Base-by-base conservation (phyloP, 164 flowering plant species). In the Saururus chinensis region DNA sequence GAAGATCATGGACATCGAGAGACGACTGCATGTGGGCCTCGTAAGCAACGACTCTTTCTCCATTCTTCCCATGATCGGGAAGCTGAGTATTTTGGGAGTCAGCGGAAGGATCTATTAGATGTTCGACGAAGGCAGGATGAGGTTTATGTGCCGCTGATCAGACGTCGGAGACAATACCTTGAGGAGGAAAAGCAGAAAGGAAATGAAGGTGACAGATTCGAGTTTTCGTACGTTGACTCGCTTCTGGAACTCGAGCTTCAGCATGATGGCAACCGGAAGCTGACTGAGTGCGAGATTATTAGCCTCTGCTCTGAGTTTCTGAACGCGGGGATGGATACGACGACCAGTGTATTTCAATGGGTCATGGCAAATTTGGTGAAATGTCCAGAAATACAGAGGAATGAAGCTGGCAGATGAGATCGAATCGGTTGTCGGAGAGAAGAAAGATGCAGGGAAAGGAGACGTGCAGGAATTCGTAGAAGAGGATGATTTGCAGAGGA, bases 271-370 rank as follows among this genome's bases (percentile, higher is more conserved):
- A 69, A 74, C 19, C 60, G 81, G 35, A 72, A 67, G 51, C 66
- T 81, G 1, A 61, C 51, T 0, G 77, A 78, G 4, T 62, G n/a
- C 0, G 80, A 76, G n/a, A 70, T 78, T n/a, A 69, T 69, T 25
- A 70, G 53, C 37, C 35, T 76, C 45, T 70, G 76, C 65, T 74
- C 69, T 1, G 82, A 79, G 69, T 72, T 79, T 56, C 51, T 79
- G 5, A 66, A 60, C 19, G 80, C 60, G 0, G 80, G 82, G 6
- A 76, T 64, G 0, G 76, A 76, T 57, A 65, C 80, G 0, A 72
- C 80, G 7, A 23, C 76, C 11, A 67, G 78, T 0, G 54, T 74
- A 0, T 41, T 79, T 64, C 72, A 72, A 40, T 79, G 80, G 77
- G 66, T 68, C 51, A 65, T 76, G 75, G 80, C 75, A 12, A 73